phyloP scores from a whole-genome alignment of 1,284 basidiomycete genomes.

The Trametes pubescens region DNA sequence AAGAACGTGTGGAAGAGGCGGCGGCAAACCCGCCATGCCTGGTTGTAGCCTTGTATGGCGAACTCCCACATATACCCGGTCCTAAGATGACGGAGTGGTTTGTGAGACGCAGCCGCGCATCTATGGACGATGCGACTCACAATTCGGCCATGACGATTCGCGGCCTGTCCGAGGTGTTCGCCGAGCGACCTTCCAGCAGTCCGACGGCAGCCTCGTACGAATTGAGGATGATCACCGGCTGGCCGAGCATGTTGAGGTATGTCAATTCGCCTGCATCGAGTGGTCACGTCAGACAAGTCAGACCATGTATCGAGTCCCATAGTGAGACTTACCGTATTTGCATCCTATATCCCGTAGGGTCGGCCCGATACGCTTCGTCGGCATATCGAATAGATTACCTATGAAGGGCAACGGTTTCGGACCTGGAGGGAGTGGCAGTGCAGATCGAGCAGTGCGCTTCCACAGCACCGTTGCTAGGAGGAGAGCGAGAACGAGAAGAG shows the following conservation, averaged over 20 bases:
- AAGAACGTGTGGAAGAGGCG: constrained; percentile 23
- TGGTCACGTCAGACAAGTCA: not conserved
- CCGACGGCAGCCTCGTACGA: constrained; percentile 19
- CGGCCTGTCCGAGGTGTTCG: constrained; percentile 22
- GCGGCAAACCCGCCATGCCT: constrained; percentile 13
- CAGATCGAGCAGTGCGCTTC: not conserved
- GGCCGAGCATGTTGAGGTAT: constrained; percentile 19
- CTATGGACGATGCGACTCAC: constrained; percentile 1
- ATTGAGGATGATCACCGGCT: constrained; percentile 24
- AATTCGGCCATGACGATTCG: constrained; percentile 25
- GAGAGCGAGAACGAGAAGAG: not conserved
- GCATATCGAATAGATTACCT: constrained; percentile 27
- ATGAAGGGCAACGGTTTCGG: constrained; percentile 24
- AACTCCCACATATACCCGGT: constrained; percentile 17
- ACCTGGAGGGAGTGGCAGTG: constrained; percentile 22
- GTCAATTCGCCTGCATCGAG: constrained; percentile 13
- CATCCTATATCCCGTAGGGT: constrained; percentile 10
- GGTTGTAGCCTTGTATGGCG: constrained; percentile 4
- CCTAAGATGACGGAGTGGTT: not conserved
- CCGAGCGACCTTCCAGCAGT: constrained; percentile 21
- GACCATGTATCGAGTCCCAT: not conserved
- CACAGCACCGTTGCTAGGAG: not conserved
- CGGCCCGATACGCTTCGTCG: constrained; percentile 1
- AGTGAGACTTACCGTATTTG: constrained; percentile 22
- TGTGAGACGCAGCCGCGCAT: not conserved